Evolutionary conservation across 2,329 filamentous ascomycete species (phyloP), one percentile per base, ranked within the genome.

Genomic region (Colletotrichum sp.): DNA sequence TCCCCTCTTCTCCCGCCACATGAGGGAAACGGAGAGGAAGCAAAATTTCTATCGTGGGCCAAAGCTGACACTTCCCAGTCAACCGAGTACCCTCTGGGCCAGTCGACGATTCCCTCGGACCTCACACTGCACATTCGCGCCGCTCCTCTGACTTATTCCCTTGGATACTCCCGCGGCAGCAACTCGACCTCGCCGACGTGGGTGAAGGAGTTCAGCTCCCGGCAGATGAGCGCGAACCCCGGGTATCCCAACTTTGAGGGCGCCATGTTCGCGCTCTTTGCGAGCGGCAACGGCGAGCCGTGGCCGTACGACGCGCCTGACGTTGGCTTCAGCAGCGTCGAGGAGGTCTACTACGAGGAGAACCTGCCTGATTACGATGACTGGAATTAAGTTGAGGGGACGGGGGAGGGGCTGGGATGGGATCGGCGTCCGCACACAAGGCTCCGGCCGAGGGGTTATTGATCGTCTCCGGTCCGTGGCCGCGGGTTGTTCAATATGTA

Each of bases 201-300:
- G 78, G 62, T 79, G 4, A 76, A 79, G 39, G 52, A 67, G 30
- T 79, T 80, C 26, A 69, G 71, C 6, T 64, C 77, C 5, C 67
- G 60, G 8, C 67, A 74, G 18, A 69, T 79, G 57, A 44, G 63
- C 63, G 63, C 72, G 34, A 75, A 68, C 28, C 63, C 64, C 7
- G 72, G 72, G 15, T 77, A 77, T 21, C 76, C 79, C 2, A 76
- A 79, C 4, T 80, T 81, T 32, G 77, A 78, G 10, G 79, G 79
- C 1, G 76, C 78, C 57, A 81, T 80, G 77, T 79, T 80, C 52
- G 78, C 71, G 6, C 66, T 81, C 5, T 80, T 80, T 32, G 79
- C 77, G 4, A 81, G 77, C 30, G 78, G 80, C 3, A 77, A 78
- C 9, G 74, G 75, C 9, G 77, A 78, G 6, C 79, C 80, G 4